These are phyloP conservation scores for Populus deltoides DNA, from an alignment of 345 rosid species.

Conservation along the genomic window DNA sequence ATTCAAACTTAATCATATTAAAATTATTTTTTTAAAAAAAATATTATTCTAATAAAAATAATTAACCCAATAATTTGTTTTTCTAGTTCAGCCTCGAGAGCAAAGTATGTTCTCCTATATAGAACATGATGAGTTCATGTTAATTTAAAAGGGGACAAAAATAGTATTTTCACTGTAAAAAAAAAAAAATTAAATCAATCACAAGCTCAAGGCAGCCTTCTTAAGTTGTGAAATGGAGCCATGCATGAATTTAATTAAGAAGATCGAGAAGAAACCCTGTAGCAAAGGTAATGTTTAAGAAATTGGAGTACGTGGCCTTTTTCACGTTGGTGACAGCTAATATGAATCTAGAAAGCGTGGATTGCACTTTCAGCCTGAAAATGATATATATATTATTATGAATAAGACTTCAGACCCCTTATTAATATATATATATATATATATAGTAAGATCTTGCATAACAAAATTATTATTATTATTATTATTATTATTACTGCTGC, in stretches of 20 bases:
- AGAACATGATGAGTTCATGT: no score
- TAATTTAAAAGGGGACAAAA: no score
- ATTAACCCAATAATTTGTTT: no score
- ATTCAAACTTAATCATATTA: no score
- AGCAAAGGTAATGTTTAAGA: constrained; percentile 15
- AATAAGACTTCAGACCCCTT: no score
- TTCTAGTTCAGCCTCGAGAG: no score
- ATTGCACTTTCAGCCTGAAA: constrained; percentile 32
- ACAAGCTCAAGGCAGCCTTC: neutral
- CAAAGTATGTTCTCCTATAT: no score
- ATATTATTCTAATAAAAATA: no score
- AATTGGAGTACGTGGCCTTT: constrained; percentile 42
- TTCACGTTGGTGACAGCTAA: constrained; percentile 55
- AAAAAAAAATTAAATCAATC: neutral
- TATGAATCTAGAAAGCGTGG: constrained; percentile 36
- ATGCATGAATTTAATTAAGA: constrained; percentile 2
- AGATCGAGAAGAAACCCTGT: constrained; percentile 1
- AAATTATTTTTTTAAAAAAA: no score
- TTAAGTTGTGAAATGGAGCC: neutral
- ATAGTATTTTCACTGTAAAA: neutral
- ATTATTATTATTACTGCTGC: no score
- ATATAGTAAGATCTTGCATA: neutral
- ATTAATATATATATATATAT: no score
- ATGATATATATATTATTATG: constrained; percentile 12
- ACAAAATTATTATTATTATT: neutral